Conservation (phyloP, 805 yeast genomes). For the Lachancea fermentati region DNA sequence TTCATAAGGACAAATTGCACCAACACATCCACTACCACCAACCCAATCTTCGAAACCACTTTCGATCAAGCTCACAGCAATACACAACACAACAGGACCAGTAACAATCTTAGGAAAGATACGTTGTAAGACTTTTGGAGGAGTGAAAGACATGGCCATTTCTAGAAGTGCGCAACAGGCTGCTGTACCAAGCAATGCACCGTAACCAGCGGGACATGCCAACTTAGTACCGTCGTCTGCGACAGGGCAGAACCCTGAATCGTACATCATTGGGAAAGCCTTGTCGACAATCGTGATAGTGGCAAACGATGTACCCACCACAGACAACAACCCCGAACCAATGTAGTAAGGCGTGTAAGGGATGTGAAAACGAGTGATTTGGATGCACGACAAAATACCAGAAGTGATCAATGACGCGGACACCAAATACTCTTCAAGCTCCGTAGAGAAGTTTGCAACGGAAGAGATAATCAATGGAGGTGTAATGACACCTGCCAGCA, state of each 20-base stretch:
- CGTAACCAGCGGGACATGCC: slow-evolving; percentile 89
- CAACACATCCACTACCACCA: slow-evolving; percentile 74
- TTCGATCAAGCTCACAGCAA: slow-evolving; percentile 64
- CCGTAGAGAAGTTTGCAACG: slow-evolving; percentile 51
- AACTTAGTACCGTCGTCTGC: slow-evolving; percentile 58
- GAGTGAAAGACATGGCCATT: slow-evolving; percentile 67
- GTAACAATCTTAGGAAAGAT: slow-evolving; percentile 87
- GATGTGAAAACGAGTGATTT: slow-evolving; percentile 76
- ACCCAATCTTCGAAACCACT: slow-evolving; percentile 81
- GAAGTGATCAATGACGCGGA: slow-evolving; percentile 69
- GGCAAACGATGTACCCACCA: slow-evolving; percentile 88
- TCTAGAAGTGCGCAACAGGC: slow-evolving; percentile 71
- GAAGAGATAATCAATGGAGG: slow-evolving; percentile 73
- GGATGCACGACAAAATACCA: slow-evolving; percentile 65
- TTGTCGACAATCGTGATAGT: slow-evolving; percentile 75
- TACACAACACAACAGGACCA: slow-evolving; percentile 85
- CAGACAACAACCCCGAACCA: slow-evolving; percentile 86
- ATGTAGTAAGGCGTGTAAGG: slow-evolving; percentile 66
- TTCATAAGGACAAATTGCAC: slow-evolving; percentile 40
- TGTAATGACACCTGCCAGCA: slow-evolving; percentile 86
- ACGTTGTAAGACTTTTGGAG: slow-evolving; percentile 62
- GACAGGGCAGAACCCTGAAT: slow-evolving; percentile 57
- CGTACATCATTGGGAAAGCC: slow-evolving; percentile 78
- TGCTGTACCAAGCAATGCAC: slow-evolving; percentile 80
- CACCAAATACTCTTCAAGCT: slow-evolving; percentile 54